Evolutionary conservation across 139 green algal species (phyloP), one percentile per base, ranked within the genome.

Genomic region (Chlamydomonas sp.): DNA sequence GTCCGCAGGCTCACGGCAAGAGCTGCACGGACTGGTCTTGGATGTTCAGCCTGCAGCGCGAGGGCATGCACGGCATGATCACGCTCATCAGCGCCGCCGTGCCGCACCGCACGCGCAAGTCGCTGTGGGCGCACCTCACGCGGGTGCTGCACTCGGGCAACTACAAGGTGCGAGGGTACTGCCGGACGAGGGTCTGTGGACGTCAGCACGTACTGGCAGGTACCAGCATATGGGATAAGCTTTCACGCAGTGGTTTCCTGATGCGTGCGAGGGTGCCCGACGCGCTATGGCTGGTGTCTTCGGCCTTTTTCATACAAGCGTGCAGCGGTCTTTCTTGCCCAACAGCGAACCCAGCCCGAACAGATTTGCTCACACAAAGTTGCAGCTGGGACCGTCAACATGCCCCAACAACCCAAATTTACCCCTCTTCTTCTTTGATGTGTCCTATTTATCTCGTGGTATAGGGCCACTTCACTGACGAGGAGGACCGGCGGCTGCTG

Each of bases 91-190:
- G 90, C 5, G 74, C 78, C 10, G 92, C 92, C 62, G 90, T 97
- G 79, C 95, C 95, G 2, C 78, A 97, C 58, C 91, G 95, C 62
- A 95, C 90, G 10, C 83, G 88, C 72, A 96, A 97, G 91, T 83
- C 91, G 0, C 92, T 97, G 68, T 95, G 91, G 84, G 86, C 91
- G 3, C 90, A 86, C 58, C 92, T 93, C 58, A 93, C 88, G 8
- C 85, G 94, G 5, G 89, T 96, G 75, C 93, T 96, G 61, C 86
- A 96, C 78, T 72, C 90, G 31, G 80, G 76, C 1, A 92, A 93
- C 79, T 92, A 92, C 72, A 84, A 95, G 93, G 92, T 93, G 75
- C 9, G 76, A 14, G 59, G 58, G 31, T 60, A 49, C 67, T 77
- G 67, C 12, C 78, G 15, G 60, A 3, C 31, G 10, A 14, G 2